Evolutionary conservation across 2,329 filamentous ascomycete genomes (phyloP), one percentile per base, ranked within the genome.

Genomic region (Hyphodiscus sp.): DNA sequence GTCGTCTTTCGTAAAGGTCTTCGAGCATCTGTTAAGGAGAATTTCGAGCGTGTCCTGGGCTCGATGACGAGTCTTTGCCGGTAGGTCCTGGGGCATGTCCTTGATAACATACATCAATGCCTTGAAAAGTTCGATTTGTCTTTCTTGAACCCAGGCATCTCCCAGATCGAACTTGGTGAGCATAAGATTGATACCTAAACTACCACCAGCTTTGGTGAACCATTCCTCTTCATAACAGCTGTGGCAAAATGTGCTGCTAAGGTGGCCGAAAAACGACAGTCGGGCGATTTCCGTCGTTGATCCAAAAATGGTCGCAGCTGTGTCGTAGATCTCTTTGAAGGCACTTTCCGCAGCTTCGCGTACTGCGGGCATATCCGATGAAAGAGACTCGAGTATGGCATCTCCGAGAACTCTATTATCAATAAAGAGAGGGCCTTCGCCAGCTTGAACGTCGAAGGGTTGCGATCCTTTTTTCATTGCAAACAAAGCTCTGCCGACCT

Each of bases 61-160:
- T 55, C 89, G 84, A 33, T 85, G 78, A 38, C 94, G 81, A 1
- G 94, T 96, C 66, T 87, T 91, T 53, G 95, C 91, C 1, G 95
- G 92, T 1, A 99, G 78, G 68, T 99, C 94, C 52, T 89, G 82
- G 0, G 95, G 94, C 80, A 96, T 96, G 67, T 99, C 94, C 72
- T 99, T 99, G 74, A 99, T 90, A 59, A 99, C 91, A 70, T 95
- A 96, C 72, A 96, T 86, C 52, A 99, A 76, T n/a, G 91, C 89
- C 49, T 89, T 84, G 54, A 94, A 85, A 62, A 96, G 91, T 54
- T 97, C 91, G 50, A 87, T 81, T 67, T 96, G 91, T 62, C 90
- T 87, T 13, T 85, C 81, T 19, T 82, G 78, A 33, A 99, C 77
- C 90, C 94, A 99, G 1, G 75, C 69, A 64, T 95, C 88, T 43